Evolutionary conservation across 805 yeast species (phyloP), one percentile per base, ranked within the genome.

Genomic region (Millerago galiae): DNA sequence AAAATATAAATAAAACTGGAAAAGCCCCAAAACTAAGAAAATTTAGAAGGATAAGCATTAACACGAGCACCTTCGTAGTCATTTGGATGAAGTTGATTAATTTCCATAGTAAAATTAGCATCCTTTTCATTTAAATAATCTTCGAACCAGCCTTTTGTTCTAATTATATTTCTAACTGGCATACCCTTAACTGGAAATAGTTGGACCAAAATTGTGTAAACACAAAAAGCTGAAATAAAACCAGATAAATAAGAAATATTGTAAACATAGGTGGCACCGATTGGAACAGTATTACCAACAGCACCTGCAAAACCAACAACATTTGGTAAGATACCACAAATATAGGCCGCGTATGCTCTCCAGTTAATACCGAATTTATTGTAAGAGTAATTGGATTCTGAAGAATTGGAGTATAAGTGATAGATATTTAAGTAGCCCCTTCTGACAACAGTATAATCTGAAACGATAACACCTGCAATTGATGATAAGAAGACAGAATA

Each of bases 301-400:
- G 89, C 88, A 49, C 95, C 88, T 7, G 82, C 91, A 53, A 88
- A 88, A 2, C 96, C 96, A 16, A 83, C 83, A 56, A 88, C 81
- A 55, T 87, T 88, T 37, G 95, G 93, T 29, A 79, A 67, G 45
- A 89, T 81, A 42, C 95, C 95, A 51, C 81, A 71, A 50, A 88
- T 60, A 59, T 88, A 88, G 1, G 95, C 93, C 27, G 71, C 77
- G 51, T 76, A 79, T 2, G 91, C 96, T 60, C 95, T 72, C 93
- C 95, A 85, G 59, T 87, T 86, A 61, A 77, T 53, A 32, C 96
- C 96, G 37, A 67, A 63, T 26, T 55, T 63, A 54, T 74, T 72
- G 64, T 75, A 87, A 64, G 72, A 73, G 65, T 88, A 89, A 43
- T 66, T 61, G 8, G 70, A 57, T 13, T 60, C 62, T 4, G 27